Percentiles rank a stretch among this genome's conserved stretches.
phyloP scores from a whole-genome alignment of 257 asterid species.

The Solanum verrucosum region DNA sequence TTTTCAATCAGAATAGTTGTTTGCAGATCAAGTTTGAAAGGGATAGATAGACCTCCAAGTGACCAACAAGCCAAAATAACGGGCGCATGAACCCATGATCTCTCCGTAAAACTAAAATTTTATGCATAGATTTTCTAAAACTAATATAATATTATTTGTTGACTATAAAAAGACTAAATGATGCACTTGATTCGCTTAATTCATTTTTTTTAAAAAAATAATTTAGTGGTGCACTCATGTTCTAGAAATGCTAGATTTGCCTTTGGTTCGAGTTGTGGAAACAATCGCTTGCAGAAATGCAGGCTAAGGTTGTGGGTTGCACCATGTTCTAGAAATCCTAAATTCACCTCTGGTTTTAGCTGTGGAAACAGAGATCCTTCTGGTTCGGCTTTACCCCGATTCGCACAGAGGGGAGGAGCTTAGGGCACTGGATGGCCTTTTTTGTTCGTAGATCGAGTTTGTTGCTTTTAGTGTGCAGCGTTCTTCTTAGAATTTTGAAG shows the following conservation, averaged over 20 bases:
- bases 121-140: too few relatives aligned
- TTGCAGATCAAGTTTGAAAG: too few relatives aligned
- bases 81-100: too few relatives aligned
- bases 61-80: too few relatives aligned
- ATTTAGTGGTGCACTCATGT: neutral
- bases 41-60: too few relatives aligned
- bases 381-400: neutral
- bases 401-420: too few relatives aligned
- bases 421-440: neutral
- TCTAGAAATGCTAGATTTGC: neutral
- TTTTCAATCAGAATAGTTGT: too few relatives aligned
- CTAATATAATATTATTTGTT: too few relatives aligned
- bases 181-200: too few relatives aligned
- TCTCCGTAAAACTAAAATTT: too few relatives aligned
- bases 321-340: neutral
- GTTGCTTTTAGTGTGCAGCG: neutral
- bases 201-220: too few relatives aligned
- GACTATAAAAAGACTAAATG: too few relatives aligned
- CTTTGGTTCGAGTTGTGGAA: neutral
- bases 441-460: neutral
- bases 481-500: neutral
- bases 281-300: neutral
- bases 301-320: neutral
- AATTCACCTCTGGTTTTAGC: neutral
- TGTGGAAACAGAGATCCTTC: neutral